These are phyloP conservation scores for Crithidia brevicula DNA, from an alignment of 208 protist genomes.

Conservation along the genomic window DNA sequence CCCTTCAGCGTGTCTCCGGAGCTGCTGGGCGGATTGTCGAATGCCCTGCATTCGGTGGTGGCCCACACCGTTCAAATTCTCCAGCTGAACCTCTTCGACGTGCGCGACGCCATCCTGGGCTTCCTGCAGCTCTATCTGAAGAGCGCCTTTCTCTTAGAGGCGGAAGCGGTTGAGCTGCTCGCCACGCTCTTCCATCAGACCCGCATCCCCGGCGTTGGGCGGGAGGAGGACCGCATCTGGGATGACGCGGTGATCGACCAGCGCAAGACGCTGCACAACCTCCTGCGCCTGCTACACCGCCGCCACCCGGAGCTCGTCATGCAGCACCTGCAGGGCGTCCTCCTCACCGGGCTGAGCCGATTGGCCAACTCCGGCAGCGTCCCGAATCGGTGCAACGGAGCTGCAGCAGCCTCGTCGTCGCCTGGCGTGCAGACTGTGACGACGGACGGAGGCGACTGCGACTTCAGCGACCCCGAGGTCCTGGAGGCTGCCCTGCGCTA, in stretches of 20 bases:
- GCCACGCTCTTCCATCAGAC: constrained; percentile 54
- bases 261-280: constrained; percentile 67
- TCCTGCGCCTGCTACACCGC: constrained; percentile 67
- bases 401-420: background rate
- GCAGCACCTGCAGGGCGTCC: constrained; percentile 48
- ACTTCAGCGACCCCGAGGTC: constrained; percentile 47
- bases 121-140: constrained; percentile 74
- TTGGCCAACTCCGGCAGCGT: constrained; percentile 11
- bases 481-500: constrained; percentile 74
- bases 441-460: constrained; percentile 9
- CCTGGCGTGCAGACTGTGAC: background rate
- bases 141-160: constrained; percentile 44
- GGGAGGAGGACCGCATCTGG: constrained; percentile 52
- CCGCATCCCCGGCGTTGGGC: constrained; percentile 38
- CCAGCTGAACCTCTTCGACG: constrained; percentile 41
- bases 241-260: constrained; percentile 66
- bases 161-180: constrained; percentile 61
- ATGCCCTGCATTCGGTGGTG: constrained; percentile 53
- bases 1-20: constrained; percentile 39
- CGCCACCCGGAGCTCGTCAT: constrained; percentile 51
- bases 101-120: constrained; percentile 43
- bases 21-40: constrained; percentile 33
- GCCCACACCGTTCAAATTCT: constrained; percentile 41
- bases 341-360: constrained; percentile 13
- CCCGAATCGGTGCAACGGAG: background rate